Evolutionary conservation across 2,329 filamentous ascomycete genomes (phyloP), one percentile per base, ranked within the genome.

Genomic region (Pseudogymnoascus sp.): DNA sequence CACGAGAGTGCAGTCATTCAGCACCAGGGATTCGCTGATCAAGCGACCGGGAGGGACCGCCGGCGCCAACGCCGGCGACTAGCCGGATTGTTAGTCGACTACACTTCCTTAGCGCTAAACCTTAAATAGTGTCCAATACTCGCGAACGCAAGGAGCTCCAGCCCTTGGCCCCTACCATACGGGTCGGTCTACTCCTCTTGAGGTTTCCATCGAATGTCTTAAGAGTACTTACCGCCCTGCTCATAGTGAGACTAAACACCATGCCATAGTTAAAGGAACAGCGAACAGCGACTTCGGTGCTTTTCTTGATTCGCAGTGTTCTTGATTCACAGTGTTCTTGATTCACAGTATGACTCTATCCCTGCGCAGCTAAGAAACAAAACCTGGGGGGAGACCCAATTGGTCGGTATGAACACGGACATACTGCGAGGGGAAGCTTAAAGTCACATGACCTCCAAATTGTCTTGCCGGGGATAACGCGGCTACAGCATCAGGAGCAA

Each of bases 31-130:
- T 42, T 42, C 47, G 47, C 47, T 57, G 47, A 33, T 57, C 47
- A 57, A 57, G 47, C 47, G 47, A 26, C 47, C 47, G 47, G 47
- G 47, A 57, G 47, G 47, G 47, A 57, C 47, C 28, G 47, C 47
- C 21, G 47, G 47, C 47, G n/a, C 47, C 21, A 57, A 57, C 47
- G 21, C 47, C 47, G 21, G 47, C 21, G 17, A 53, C 44, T 53
- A 53, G 44, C 44, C 21, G 47, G 28, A 57, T 28, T 57, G 47
- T 57, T 57, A 28, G 47, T 57, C 10, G 9, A 28, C 21, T 6
- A 31, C 28, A 26, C 11, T 26, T 57, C 21, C 21, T 57, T 57
- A 57, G 47, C 19, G 47, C 47, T 57, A 11, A 57, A 57, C 19
- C 47, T 57, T 21, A 21, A 57, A 53, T 53, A 53, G 47, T 28